These are phyloP conservation scores for Ceratocystis destructans DNA, from an alignment of 2,329 filamentous ascomycete genomes.

Conservation along the genomic window DNA sequence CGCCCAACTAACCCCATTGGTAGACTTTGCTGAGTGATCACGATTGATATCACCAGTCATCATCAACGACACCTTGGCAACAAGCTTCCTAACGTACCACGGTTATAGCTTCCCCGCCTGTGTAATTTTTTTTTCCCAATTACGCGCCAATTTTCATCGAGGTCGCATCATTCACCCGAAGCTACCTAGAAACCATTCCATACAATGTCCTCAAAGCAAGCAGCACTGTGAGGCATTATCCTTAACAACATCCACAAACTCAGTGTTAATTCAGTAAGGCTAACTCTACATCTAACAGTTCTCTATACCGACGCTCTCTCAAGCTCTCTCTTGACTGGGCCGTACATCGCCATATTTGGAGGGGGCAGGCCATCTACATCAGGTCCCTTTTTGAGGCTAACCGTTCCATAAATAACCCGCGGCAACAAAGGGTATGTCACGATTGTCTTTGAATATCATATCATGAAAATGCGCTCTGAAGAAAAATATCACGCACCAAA, in stretches of 20 bases:
- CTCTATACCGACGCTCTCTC: slow-evolving; percentile 80
- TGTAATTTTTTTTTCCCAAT: neutral
- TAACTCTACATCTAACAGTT: slow-evolving; percentile 30
- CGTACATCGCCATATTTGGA: slow-evolving; percentile 84
- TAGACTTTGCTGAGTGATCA: neutral
- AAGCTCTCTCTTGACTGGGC: slow-evolving; percentile 94
- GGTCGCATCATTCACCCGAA: no score
- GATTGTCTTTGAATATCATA: neutral
- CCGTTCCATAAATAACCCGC: slow-evolving; percentile 65
- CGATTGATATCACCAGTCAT: neutral
- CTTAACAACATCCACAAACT: neutral
- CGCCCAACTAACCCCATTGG: slow-evolving; percentile 11
- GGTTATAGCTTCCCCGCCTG: neutral
- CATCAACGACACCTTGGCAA: neutral
- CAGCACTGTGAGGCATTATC: slow-evolving; percentile 34
- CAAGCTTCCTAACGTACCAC: neutral
- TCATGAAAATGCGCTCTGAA: neutral
- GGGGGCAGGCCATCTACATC: slow-evolving; percentile 91
- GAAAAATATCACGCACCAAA: neutral
- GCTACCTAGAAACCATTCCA: neutral
- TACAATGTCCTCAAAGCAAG: slow-evolving; percentile 35
- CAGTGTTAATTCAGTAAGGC: neutral
- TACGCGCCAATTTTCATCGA: no score
- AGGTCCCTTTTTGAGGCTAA: slow-evolving; percentile 92
- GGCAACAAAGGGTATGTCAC: slow-evolving; percentile 62